Evolutionary conservation across 2,329 filamentous ascomycete species (phyloP).

Genomic region (Helotiales sp.): DNA sequence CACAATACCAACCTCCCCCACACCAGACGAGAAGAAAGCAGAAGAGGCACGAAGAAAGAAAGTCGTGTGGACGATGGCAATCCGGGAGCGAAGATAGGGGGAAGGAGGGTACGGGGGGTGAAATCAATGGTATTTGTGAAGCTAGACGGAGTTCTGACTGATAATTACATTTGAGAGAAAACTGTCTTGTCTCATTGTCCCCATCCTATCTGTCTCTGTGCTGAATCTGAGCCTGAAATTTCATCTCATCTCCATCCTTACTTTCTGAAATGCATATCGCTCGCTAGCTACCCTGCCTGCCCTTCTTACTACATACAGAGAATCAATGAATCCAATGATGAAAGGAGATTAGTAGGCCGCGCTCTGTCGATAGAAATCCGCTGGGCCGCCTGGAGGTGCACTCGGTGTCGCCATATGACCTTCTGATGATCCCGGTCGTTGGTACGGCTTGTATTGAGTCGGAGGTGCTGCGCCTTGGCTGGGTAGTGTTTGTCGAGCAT

Average conservation of each 20-base stretch:
- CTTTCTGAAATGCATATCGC: not conserved
- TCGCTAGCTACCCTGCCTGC: not conserved
- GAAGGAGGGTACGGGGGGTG: not conserved
- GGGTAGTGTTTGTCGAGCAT: constrained; percentile 56
- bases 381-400: constrained; percentile 48
- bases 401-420: constrained; percentile 48
- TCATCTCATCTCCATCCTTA: not conserved
- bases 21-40: not conserved
- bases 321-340: not conserved
- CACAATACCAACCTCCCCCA: no score
- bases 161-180: constrained; percentile 8
- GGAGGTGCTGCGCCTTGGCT: constrained; percentile 48
- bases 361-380: constrained; percentile 61
- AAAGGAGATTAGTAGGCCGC: constrained; percentile 39
- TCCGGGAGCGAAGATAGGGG: not conserved
- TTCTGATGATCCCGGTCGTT: constrained; percentile 38
- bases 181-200: not conserved
- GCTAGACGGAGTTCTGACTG: not conserved
- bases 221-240: not conserved
- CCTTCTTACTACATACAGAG: constrained; percentile 4
- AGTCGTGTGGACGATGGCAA: not conserved
- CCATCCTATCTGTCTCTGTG: not conserved
- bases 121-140: not conserved
- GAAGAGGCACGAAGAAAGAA: not conserved
- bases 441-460: constrained; percentile 63